Conservation (phyloP, 1,284 basidiomycete species). For the Microbotryomycetes sp. region DNA sequence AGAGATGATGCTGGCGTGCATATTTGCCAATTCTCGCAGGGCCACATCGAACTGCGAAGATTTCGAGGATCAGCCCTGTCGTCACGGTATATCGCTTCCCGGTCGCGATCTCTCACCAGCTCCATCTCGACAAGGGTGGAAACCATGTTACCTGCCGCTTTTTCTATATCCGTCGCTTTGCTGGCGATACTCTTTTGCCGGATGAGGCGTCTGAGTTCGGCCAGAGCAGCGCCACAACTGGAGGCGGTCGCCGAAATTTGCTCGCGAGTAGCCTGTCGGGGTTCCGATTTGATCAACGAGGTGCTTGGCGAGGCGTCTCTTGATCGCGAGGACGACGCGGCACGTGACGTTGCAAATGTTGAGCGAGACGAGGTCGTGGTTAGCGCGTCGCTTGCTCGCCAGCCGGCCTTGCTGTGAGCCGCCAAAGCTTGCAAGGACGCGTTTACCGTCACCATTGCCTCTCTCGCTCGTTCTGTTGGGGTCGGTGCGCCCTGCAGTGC, state of each 20-base stretch:
- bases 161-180: conserved; percentile 54
- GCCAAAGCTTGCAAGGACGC: conserved; percentile 54
- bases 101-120: conserved; percentile 6
- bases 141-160: conserved; percentile 57
- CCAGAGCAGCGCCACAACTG: conserved; percentile 36
- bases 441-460: conserved; percentile 50
- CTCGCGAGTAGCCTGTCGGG: background rate
- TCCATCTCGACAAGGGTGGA: conserved; percentile 59
- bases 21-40: background rate
- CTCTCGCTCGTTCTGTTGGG: conserved; percentile 14
- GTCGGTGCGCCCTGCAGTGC: background rate
- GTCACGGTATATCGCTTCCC: background rate
- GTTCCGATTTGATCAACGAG: background rate
- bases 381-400: conserved; percentile 46
- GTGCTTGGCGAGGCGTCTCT: background rate
- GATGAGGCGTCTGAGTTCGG: conserved; percentile 39
- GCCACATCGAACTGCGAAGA: background rate
- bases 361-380: background rate
- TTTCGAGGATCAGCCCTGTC: no score
- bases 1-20: background rate
- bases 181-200: conserved; percentile 20
- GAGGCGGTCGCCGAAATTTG: conserved; percentile 33
- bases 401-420: conserved; percentile 51
- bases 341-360: background rate
- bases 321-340: conserved; percentile 13